Evolutionary conservation across 2,329 filamentous ascomycete genomes (phyloP).

Genomic region (Apiospora saccharicola): DNA sequence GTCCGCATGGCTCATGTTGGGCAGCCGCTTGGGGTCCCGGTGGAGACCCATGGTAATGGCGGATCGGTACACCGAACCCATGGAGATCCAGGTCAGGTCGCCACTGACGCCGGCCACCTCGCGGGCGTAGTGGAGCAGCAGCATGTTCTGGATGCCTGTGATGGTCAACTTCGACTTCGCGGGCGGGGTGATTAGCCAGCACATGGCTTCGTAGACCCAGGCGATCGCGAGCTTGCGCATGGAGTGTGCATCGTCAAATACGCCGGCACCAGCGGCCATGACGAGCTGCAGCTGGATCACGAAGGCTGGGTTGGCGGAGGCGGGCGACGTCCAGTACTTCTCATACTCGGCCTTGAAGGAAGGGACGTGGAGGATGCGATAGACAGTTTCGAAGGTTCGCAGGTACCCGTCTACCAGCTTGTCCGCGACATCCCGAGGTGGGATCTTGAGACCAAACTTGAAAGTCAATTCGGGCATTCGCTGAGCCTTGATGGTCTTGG

Average conservation of each 20-base stretch:
- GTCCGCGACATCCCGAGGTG: conserved; percentile 32
- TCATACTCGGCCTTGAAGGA: conserved; percentile 35
- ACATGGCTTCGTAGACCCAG: conserved; percentile 62
- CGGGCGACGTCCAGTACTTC: conserved; percentile 29
- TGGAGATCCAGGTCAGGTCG: conserved; percentile 61
- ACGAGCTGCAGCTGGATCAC: conserved; percentile 61
- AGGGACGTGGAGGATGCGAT: conserved; percentile 37
- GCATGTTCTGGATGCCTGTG: conserved; percentile 58
- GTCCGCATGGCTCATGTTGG: conserved; percentile 57
- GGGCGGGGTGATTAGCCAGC: conserved; percentile 55
- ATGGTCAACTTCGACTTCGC: conserved; percentile 60
- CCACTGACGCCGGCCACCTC: conserved; percentile 55
- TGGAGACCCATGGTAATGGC: conserved; percentile 67
- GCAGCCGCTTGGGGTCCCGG: conserved; percentile 59
- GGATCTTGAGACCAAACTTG: conserved; percentile 30
- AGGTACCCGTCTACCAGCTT: conserved; percentile 34
- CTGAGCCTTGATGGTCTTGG: conserved; percentile 29
- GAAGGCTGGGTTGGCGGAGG: conserved; percentile 46
- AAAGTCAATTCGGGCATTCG: conserved; percentile 31
- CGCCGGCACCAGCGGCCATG: conserved; percentile 57
- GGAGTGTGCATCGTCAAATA: conserved; percentile 55
- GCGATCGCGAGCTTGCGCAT: conserved; percentile 52
- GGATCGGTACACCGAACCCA: conserved; percentile 58
- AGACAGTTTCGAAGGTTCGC: conserved; percentile 35
- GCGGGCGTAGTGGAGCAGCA: conserved; percentile 58